Conservation (phyloP, 441 rosid genomes). For the Omphalea diandra region DNA sequence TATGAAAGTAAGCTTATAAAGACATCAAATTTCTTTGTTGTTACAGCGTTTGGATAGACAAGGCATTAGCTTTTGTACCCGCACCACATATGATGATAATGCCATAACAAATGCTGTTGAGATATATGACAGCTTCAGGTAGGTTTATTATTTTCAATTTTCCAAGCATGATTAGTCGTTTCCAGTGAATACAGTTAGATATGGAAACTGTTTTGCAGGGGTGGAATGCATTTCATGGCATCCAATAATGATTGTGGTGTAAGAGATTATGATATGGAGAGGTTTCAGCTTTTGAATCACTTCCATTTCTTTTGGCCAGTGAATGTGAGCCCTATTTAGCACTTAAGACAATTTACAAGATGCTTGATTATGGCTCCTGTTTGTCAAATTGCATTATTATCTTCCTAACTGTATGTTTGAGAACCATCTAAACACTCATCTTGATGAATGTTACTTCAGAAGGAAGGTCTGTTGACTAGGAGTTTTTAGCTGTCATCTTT, state of each 20-base stretch:
- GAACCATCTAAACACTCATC: not conserved
- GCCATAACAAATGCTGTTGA: constrained; percentile 89
- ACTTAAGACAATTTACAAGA: not conserved
- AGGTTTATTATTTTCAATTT: constrained; percentile 18
- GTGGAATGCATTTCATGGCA: constrained; percentile 77
- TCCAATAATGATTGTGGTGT: constrained; percentile 88
- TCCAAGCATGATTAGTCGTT: not conserved
- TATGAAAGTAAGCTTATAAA: not conserved
- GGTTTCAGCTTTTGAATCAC: constrained; percentile 64
- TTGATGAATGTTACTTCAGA: not conserved
- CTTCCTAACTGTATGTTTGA: not conserved
- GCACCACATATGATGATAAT: constrained; percentile 78
- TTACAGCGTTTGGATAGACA: constrained; percentile 65
- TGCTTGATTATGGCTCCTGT: not conserved
- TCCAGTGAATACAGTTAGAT: not conserved
- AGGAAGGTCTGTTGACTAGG: not conserved
- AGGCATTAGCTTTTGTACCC: constrained; percentile 83
- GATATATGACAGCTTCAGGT: constrained; percentile 75
- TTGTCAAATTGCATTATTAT: not conserved
- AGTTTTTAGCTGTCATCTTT: not conserved
- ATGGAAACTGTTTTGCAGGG: constrained; percentile 37
- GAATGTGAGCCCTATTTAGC: constrained; percentile 51
- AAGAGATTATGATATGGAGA: constrained; percentile 89
- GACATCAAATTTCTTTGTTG: not conserved
- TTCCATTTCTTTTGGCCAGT: constrained; percentile 85